phyloP scores from a whole-genome alignment of 2,329 filamentous ascomycete species.

The Penicillium sp. region DNA sequence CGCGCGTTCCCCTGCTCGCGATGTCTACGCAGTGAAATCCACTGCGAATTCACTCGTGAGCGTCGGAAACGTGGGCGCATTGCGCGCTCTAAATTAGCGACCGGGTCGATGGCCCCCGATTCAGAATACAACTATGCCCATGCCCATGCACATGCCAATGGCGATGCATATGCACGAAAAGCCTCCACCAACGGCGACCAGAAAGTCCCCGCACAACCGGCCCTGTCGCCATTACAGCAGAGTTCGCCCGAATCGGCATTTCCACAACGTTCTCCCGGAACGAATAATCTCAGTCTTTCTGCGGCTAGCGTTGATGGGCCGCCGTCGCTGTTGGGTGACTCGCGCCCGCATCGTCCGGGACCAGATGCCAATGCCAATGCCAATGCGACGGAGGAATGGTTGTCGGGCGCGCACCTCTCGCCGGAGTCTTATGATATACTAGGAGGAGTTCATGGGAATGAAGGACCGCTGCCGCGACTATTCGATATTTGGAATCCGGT shows the following conservation, averaged over 20 bases:
- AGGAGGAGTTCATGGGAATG: conserved; percentile 28
- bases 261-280: conserved; percentile 32
- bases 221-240: conserved; percentile 23
- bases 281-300: conserved; percentile 34
- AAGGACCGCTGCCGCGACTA: conserved; percentile 34
- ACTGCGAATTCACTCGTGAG: conserved; percentile 86
- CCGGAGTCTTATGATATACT: conserved; percentile 38
- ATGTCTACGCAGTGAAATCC: conserved; percentile 72
- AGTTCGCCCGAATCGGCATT: conserved; percentile 30
- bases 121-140: no score
- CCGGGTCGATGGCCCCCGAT: conserved; percentile 11
- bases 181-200: conserved; percentile 15
- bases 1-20: conserved; percentile 89
- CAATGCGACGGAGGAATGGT: conserved; percentile 40
- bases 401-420: conserved; percentile 37
- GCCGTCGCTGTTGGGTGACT: conserved; percentile 27
- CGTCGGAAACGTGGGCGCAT: conserved; percentile 94
- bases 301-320: conserved; percentile 35
- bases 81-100: conserved; percentile 70
- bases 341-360: conserved; percentile 23
- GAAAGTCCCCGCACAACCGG: conserved; percentile 17
- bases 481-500: conserved; percentile 38
- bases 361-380: conserved; percentile 18
- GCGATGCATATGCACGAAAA: conserved; percentile 5
- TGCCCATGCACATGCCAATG: neutral